Evolutionary conservation across 225 moss, liverwort and hornwort genomes (phyloP).

Genomic region (Physcomitrium patens): DNA sequence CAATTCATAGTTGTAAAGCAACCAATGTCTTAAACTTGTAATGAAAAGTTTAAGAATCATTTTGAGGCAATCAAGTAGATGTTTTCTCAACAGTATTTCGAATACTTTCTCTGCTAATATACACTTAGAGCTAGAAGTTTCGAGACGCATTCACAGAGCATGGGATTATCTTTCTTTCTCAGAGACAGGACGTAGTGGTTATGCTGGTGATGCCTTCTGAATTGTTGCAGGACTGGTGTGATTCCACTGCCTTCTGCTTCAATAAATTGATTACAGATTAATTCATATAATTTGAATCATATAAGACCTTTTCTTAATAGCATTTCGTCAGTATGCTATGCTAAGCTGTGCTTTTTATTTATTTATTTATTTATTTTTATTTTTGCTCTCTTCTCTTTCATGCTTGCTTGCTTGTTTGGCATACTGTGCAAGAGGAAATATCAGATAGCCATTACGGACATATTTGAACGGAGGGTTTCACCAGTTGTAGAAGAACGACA

Average conservation of each 20-base stretch:
- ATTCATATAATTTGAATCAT: not conserved
- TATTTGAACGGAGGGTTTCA: not conserved
- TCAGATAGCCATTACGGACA: not conserved
- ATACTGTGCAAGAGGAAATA: not conserved
- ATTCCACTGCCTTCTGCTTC: not conserved
- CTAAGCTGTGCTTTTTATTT: no score
- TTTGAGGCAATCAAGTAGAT: not conserved
- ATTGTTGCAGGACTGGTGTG: not conserved
- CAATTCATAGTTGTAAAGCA: not conserved
- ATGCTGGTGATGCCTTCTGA: no score
- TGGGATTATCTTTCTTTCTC: not conserved
- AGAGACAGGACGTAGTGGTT: not conserved
- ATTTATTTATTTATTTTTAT: no score
- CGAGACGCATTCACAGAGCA: not conserved
- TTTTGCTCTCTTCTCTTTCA: no score
- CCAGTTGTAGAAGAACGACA: not conserved
- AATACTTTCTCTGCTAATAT: not conserved
- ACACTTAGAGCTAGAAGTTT: constrained; percentile 1
- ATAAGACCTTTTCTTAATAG: not conserved
- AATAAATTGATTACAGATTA: no score
- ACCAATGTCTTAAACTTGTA: not conserved
- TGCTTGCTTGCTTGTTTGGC: no score
- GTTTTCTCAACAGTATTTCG: not conserved
- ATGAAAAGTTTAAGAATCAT: not conserved
- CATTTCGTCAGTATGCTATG: no score